phyloP scores from a whole-genome alignment of 805 yeast genomes.

The Ogataea chonburiensis region DNA sequence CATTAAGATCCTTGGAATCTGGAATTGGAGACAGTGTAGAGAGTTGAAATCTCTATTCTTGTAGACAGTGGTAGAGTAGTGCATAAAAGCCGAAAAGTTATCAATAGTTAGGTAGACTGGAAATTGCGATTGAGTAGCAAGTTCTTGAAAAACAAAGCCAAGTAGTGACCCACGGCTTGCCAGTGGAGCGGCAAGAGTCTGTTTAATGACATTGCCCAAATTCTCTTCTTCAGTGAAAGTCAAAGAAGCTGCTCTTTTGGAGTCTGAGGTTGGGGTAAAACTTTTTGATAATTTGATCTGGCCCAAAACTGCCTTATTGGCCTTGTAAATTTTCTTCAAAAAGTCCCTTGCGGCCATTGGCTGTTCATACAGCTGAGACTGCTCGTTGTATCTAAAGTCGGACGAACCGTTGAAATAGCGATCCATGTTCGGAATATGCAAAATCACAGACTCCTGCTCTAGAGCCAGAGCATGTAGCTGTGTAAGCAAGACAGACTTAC shows the following conservation, averaged over 20 bases:
- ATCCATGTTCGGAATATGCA: constrained; percentile 65
- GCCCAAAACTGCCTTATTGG: constrained; percentile 42
- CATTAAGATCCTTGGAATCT: constrained; percentile 57
- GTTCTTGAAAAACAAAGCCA: constrained; percentile 53
- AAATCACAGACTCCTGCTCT: constrained; percentile 42
- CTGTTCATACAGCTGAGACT: constrained; percentile 57
- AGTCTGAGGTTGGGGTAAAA: constrained; percentile 23
- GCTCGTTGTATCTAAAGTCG: constrained; percentile 60
- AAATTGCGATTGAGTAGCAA: constrained; percentile 45
- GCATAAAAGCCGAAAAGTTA: constrained; percentile 63
- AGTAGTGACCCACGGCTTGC: constrained; percentile 43
- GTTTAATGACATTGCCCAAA: constrained; percentile 44
- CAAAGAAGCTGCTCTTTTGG: constrained; percentile 14
- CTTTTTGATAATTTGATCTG: constrained; percentile 27
- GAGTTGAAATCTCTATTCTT: constrained; percentile 52
- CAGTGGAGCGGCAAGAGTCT: constrained; percentile 27
- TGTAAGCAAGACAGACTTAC: constrained; percentile 70
- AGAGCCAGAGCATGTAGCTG: constrained; percentile 62
- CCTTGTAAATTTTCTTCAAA: constrained; percentile 48
- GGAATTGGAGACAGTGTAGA: constrained; percentile 61
- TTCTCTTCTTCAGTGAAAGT: constrained; percentile 26
- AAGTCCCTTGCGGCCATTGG: constrained; percentile 72
- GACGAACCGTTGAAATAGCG: constrained; percentile 67
- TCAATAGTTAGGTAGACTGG: constrained; percentile 75
- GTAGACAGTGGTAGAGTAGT: constrained; percentile 57